phyloP scores from a whole-genome alignment of 2,329 filamentous ascomycete species.

The Dothistroma pini region DNA sequence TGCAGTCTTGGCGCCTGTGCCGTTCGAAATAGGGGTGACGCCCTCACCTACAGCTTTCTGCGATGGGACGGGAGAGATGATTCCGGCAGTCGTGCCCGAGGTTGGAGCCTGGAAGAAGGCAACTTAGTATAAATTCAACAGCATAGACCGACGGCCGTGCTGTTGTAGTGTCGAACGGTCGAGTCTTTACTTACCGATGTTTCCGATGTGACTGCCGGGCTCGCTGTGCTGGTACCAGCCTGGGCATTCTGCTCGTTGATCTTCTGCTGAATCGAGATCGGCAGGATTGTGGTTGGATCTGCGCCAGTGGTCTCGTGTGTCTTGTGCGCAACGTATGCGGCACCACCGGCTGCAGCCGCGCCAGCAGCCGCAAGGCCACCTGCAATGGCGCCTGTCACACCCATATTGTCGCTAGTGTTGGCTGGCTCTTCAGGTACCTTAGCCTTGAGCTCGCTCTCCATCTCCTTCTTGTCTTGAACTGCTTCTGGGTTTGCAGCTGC shows the following conservation, averaged over 20 bases:
- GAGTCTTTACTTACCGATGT: too few relatives aligned
- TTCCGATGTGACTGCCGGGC: background rate
- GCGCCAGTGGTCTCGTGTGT: conserved; percentile 41
- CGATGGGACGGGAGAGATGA: background rate
- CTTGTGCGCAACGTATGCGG: conserved; percentile 38
- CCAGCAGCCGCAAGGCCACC: conserved; percentile 37
- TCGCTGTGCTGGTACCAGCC: background rate
- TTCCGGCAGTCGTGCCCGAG: conserved; percentile 1
- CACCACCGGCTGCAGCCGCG: conserved; percentile 33
- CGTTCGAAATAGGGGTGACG: background rate
- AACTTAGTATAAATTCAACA: too few relatives aligned
- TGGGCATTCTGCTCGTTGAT: conserved; percentile 31
- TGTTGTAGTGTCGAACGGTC: too few relatives aligned
- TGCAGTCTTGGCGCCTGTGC: conserved; percentile 7
- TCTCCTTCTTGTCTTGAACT: conserved; percentile 65
- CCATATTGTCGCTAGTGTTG: conserved; percentile 31
- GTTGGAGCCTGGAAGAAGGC: conserved; percentile 1
- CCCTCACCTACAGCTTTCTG: background rate
- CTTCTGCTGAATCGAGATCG: conserved; percentile 44
- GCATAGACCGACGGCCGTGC: too few relatives aligned
- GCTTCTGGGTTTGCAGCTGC: conserved; percentile 63
- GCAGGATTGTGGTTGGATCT: conserved; percentile 46
- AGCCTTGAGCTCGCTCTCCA: conserved; percentile 67
- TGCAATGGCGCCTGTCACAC: conserved; percentile 40
- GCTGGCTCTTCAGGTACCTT: conserved; percentile 52